Conservation (phyloP, 2,329 filamentous ascomycete species). For the Pseudocercospora musae region DNA sequence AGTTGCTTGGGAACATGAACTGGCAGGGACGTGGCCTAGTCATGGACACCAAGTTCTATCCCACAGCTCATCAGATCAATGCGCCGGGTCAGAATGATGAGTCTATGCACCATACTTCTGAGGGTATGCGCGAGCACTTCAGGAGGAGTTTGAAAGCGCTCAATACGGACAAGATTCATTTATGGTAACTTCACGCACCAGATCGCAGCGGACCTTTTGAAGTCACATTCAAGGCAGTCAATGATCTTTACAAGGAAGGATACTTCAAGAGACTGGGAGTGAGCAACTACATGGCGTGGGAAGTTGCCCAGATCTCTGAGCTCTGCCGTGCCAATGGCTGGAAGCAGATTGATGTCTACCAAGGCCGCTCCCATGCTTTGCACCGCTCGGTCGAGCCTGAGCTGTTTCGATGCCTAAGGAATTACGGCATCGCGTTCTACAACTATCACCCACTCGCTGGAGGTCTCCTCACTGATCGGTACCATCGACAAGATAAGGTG, state of each 20-base stretch:
- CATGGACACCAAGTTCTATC: too few relatives aligned
- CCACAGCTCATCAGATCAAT: too few relatives aligned
- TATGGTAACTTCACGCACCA: too few relatives aligned
- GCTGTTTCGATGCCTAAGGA: slow-evolving; percentile 35
- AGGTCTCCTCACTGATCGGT: slow-evolving; percentile 45
- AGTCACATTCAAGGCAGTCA: slow-evolving; percentile 29
- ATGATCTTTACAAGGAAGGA: slow-evolving; percentile 46
- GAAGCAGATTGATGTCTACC: slow-evolving; percentile 45
- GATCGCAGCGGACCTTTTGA: too few relatives aligned
- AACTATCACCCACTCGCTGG: slow-evolving; percentile 45
- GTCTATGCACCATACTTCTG: too few relatives aligned
- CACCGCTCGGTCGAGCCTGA: slow-evolving; percentile 41
- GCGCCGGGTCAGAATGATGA: too few relatives aligned
- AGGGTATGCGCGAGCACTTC: too few relatives aligned
- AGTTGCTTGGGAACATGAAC: too few relatives aligned
- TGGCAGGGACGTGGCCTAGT: too few relatives aligned
- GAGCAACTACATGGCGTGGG: slow-evolving; percentile 47
- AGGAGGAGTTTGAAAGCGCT: too few relatives aligned
- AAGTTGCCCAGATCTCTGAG: slow-evolving; percentile 49
- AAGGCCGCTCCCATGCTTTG: slow-evolving; percentile 45
- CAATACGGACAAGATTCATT: too few relatives aligned
- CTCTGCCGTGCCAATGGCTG: slow-evolving; percentile 43
- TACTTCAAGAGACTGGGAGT: slow-evolving; percentile 45
- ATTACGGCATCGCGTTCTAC: slow-evolving; percentile 39
- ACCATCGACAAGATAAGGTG: slow-evolving; percentile 35